Evolutionary conservation across 495 filamentous ascomycete species (phyloP), one percentile per base, ranked within the genome.

Genomic region (Thozetella sp.): DNA sequence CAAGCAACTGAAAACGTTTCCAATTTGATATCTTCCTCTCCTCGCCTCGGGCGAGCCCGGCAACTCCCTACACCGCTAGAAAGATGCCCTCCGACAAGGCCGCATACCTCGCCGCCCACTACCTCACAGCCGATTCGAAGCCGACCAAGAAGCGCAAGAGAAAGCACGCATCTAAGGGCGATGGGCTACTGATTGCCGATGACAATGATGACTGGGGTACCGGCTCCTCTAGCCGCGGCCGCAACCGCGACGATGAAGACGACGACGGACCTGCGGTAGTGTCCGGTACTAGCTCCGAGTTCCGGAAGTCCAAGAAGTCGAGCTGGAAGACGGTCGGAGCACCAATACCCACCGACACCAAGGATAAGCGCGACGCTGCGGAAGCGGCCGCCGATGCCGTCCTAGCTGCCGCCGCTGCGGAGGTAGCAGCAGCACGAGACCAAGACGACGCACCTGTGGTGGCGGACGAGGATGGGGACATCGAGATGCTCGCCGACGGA

Each of bases 41-140:
- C 30, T 45, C 34, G 15, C 30, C 53, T 20, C 55, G 34, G 23
- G 51, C 19, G 45, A 24, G 23, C 15, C 58, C 34, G 25, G 3
- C 46, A 27, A 9, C 48, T n/a, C 25, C 20, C 40, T 27, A 1
- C 48, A 27, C n/a, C 13, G 19, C 59, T 51, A 66, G 17, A 9
- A 22, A 51, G 22, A 86, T 86, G 83, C 79, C 83, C 48, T 84
- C 88, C 56, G 78, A 82, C 65, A 85, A 97, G 63, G 88, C 93
- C 25, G 85, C 87, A 73, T 99, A 98, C 74, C 88, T 99, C 53
- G 93, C 95, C 55, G 90, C 93, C 63, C 96, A 93, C 74, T 99
- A 99, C 76, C 88, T 99, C 3, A 90, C 75, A 30, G 72, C 91
- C 26, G 91, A 94, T 71, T 76, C 86, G 45, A 86, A 88, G 51